Percentiles rank a stretch among this genome's conserved stretches.
phyloP scores from a whole-genome alignment of 768 basidiomycete genomes.

The Clavulina sp. region DNA sequence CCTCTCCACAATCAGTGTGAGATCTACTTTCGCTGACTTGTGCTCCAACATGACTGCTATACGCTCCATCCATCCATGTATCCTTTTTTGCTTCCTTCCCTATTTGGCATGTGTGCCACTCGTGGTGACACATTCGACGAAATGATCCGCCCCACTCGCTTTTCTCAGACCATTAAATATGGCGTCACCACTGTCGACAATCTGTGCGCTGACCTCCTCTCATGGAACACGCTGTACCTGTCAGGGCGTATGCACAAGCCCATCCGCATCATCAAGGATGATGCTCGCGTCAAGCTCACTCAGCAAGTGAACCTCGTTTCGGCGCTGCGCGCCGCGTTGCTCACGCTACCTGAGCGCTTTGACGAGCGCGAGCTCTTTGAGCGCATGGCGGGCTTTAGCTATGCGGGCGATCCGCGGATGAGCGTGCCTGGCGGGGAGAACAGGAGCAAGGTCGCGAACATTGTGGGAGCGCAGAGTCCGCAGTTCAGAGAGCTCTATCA shows the following conservation, averaged over 20 bases:
- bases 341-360: slow-evolving; percentile 70
- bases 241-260: slow-evolving; percentile 98
- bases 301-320: slow-evolving; percentile 88
- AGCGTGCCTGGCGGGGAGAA: slow-evolving; percentile 73
- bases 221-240: slow-evolving; percentile 86
- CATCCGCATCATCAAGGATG: slow-evolving; percentile 79
- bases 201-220: slow-evolving; percentile 74
- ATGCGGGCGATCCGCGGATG: slow-evolving; percentile 88
- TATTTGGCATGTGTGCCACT: too few relatives aligned
- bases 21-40: too few relatives aligned
- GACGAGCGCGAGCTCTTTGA: slow-evolving; percentile 69
- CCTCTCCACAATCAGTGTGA: too few relatives aligned
- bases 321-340: slow-evolving; percentile 76
- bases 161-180: slow-evolving; percentile 74
- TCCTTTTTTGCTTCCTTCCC: too few relatives aligned
- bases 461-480: slow-evolving; percentile 61
- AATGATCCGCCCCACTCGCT: neutral
- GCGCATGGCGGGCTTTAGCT: slow-evolving; percentile 71
- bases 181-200: slow-evolving; percentile 85
- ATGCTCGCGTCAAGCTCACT: slow-evolving; percentile 78
- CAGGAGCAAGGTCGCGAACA: slow-evolving; percentile 83
- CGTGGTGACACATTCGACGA: too few relatives aligned
- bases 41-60: too few relatives aligned
- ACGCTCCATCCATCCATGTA: too few relatives aligned
- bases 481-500: slow-evolving; percentile 85